Evolutionary conservation across 169 alveolate species (phyloP).

Genomic region (Theileria parva): DNA sequence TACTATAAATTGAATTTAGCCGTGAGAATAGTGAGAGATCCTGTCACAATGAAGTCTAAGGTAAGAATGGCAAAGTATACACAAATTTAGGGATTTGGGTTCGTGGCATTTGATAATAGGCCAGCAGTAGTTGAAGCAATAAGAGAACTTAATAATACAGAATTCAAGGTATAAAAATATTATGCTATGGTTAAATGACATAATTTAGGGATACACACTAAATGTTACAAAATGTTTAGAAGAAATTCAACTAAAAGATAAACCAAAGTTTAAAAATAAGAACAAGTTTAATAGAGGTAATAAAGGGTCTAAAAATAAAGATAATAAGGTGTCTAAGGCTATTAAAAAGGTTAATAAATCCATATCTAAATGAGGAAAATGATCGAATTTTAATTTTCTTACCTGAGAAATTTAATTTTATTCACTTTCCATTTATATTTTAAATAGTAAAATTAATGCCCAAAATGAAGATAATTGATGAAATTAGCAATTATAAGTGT

Average conservation of each 20-base stretch:
- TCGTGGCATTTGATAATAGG: conserved; percentile 55
- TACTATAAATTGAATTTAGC: background rate
- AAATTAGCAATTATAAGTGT: background rate
- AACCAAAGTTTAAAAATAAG: too few species aligned
- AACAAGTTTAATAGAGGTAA: background rate
- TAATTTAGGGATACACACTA: conserved; percentile 53
- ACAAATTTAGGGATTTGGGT: conserved; percentile 55
- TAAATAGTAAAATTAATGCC: background rate
- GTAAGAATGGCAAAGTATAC: background rate
- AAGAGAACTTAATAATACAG: conserved; percentile 30
- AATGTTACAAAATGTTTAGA: conserved; percentile 58
- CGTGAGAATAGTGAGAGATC: conserved; percentile 56
- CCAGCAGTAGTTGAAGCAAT: conserved; percentile 59
- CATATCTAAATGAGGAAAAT: background rate
- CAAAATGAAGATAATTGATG: conserved; percentile 11
- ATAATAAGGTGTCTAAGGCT: too few species aligned
- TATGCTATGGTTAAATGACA: too few species aligned
- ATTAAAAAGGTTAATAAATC: background rate
- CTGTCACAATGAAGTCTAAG: conserved; percentile 48
- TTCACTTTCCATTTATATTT: background rate
- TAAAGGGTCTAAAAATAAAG: conserved; percentile 17
- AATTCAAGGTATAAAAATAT: conserved; percentile 24
- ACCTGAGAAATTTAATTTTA: conserved; percentile 6
- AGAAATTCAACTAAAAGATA: conserved; percentile 32
- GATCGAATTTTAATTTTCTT: conserved; percentile 1